phyloP scores from a whole-genome alignment of 257 asterid species.

The Gentiana straminea region DNA sequence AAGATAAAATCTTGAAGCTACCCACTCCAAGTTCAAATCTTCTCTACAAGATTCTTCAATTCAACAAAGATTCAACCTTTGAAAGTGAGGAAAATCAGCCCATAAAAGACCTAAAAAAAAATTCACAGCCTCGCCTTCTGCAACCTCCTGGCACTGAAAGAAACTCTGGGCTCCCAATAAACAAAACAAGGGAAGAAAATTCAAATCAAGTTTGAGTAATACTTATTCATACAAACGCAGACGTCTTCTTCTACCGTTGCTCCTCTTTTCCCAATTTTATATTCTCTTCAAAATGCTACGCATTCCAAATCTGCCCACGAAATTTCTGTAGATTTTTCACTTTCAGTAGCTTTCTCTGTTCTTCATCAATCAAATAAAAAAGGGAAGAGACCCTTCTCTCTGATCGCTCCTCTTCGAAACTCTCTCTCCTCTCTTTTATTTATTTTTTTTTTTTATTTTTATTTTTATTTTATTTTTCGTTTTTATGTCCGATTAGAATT shows the following conservation, averaged over 20 bases:
- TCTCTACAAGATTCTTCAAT: slow-evolving; percentile 16
- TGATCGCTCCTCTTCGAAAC: slow-evolving; percentile 52
- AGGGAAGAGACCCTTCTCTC: slow-evolving; percentile 55
- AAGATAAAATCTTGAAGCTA: slow-evolving; percentile 42
- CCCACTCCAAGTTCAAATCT: slow-evolving; percentile 44
- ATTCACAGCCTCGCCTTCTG: slow-evolving; percentile 42
- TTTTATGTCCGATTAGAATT: slow-evolving; percentile 37
- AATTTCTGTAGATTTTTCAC: slow-evolving; percentile 1
- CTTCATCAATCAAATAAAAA: slow-evolving; percentile 25
- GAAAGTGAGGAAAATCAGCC: slow-evolving; percentile 17
- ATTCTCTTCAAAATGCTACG: slow-evolving; percentile 31
- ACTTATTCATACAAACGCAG: slow-evolving; percentile 46
- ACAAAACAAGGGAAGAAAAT: neutral
- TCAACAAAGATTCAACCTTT: slow-evolving; percentile 40
- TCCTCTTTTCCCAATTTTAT: slow-evolving; percentile 7
- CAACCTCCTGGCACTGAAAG: slow-evolving; percentile 27
- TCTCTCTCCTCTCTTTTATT: slow-evolving; percentile 26
- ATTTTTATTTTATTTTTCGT: slow-evolving; percentile 24
- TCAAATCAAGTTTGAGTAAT: slow-evolving; percentile 6
- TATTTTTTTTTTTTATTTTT: slow-evolving; percentile 33
- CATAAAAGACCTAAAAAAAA: slow-evolving; percentile 12
- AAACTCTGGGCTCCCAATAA: slow-evolving; percentile 3
- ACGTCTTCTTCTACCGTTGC: slow-evolving; percentile 45
- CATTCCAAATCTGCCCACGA: slow-evolving; percentile 28
- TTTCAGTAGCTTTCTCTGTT: neutral